phyloP scores from a whole-genome alignment of 2,329 filamentous ascomycete genomes.

The Macrophomina pseudophaseolina region DNA sequence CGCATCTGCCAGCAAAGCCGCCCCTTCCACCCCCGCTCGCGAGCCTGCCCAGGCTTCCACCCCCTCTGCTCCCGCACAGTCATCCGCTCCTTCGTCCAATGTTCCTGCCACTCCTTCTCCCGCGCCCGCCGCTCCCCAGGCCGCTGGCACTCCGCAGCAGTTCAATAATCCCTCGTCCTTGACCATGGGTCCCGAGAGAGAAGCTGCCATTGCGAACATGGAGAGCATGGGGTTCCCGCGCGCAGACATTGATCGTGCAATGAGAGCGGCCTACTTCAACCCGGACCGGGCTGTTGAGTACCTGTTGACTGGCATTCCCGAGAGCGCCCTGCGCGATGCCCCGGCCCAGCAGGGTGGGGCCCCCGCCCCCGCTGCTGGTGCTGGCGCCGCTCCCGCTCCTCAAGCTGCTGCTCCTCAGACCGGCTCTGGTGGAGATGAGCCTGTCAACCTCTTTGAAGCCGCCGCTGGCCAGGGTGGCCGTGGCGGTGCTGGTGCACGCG shows the following conservation, averaged over 20 bases:
- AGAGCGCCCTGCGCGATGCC: constrained; percentile 68
- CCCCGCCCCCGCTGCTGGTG: constrained; percentile 46
- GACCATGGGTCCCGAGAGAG: constrained; percentile 81
- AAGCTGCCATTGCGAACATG: constrained; percentile 87
- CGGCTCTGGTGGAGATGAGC: constrained; percentile 57
- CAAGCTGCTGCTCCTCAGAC: constrained; percentile 40
- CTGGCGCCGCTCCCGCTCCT: constrained; percentile 48
- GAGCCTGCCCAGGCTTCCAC: constrained; percentile 55
- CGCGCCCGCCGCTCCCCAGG: constrained; percentile 52
- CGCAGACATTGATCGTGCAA: constrained; percentile 85
- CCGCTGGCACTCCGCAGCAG: constrained; percentile 41
- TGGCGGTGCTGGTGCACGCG: constrained; percentile 53
- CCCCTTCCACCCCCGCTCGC: constrained; percentile 63
- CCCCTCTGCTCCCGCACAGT: constrained; percentile 60
- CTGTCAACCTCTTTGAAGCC: constrained; percentile 89
- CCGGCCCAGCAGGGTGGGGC: constrained; percentile 39
- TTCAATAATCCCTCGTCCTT: constrained; percentile 81
- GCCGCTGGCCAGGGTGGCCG: constrained; percentile 68
- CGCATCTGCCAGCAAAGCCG: constrained; percentile 54
- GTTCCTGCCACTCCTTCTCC: constrained; percentile 58
- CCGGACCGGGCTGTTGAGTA: constrained; percentile 97
- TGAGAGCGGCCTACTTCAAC: constrained; percentile 97
- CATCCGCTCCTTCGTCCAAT: constrained; percentile 55
- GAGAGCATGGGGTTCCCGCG: constrained; percentile 96
- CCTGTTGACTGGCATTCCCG: constrained; percentile 88